Base-by-base conservation (phyloP, 768 basidiomycete species). In the Panaeolus papilionaceus region DNA sequence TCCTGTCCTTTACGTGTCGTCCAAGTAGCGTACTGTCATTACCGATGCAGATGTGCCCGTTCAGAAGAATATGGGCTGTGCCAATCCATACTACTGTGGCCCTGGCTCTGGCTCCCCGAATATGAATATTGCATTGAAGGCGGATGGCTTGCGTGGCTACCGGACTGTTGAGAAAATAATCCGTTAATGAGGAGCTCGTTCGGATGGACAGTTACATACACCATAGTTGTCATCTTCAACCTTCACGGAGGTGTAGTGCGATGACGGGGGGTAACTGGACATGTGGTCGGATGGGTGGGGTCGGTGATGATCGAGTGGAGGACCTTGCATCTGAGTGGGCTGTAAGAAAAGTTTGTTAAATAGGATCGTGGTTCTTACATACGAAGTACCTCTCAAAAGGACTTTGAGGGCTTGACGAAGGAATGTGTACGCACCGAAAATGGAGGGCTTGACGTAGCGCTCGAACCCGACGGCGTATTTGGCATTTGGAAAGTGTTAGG, bases 381-480 rank as follows among this genome's bases (percentile, higher is more conserved):
- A 78, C 74, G 75, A 78, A 74, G 70, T 42, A 65, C 71, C 71
- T 69, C 72, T 71, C 71, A 64, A 71, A 70, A 73, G 69, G 70
- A 74, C 71, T 76, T 61, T 71, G 73, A 74, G 73, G 72, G 70
- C 71, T 72, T 65, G 71, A 67, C 67, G 71, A 78, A 79, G 81
- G 84, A 83, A 75, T 84, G 1, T 33, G 84, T 76, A 92, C 92
- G 92, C 88, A 87, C 92, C 90, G 92, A 94, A 83, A 92, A 93
- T n/a, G 91, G 90, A 66, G 90, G 89, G 71, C 89, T 92, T 33
- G 90, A 90, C 5, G 90, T 90, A 26, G 88, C 84, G 74, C 90
- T 92, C 20, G 90, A 91, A 20, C 86, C 88, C 23, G 89, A 89
- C 2, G 90, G 89, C 3, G 91, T 90, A 75, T 89, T 88, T 20